phyloP scores from a whole-genome alignment of 2,329 filamentous ascomycete genomes.

The Scedosporium boydii region DNA sequence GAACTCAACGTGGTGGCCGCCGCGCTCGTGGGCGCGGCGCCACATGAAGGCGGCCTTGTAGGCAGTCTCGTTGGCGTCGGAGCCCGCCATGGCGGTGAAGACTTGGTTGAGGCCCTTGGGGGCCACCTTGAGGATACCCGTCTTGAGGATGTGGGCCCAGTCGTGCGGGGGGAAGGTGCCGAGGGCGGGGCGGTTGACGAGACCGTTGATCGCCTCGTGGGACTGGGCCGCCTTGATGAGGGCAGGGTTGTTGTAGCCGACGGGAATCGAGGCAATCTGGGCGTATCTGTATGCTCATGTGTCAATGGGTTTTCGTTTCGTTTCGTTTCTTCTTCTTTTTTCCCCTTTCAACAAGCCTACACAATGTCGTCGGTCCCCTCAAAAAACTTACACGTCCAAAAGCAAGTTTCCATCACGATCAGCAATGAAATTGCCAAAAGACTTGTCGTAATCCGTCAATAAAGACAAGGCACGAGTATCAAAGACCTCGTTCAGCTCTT shows the following conservation, averaged over 20 bases:
- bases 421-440: slow-evolving; percentile 70
- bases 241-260: slow-evolving; percentile 71
- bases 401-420: slow-evolving; percentile 63
- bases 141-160: slow-evolving; percentile 63
- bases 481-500: slow-evolving; percentile 68
- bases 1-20: slow-evolving; percentile 61
- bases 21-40: slow-evolving; percentile 62
- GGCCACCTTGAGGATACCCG: slow-evolving; percentile 62
- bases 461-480: slow-evolving; percentile 82
- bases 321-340: too few species aligned
- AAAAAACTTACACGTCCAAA: slow-evolving; percentile 53
- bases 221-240: slow-evolving; percentile 56
- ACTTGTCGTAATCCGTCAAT: slow-evolving; percentile 66
- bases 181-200: slow-evolving; percentile 71
- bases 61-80: slow-evolving; percentile 75
- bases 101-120: slow-evolving; percentile 70
- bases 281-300: slow-evolving; percentile 46
- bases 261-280: slow-evolving; percentile 75
- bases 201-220: slow-evolving; percentile 60
- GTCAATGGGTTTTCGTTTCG: neutral
- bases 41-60: slow-evolving; percentile 86
- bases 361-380: too few species aligned
- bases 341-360: too few species aligned
- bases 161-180: slow-evolving; percentile 73
- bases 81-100: slow-evolving; percentile 71